Evolutionary conservation across 2,329 filamentous ascomycete species (phyloP), one percentile per base, ranked within the genome.

Genomic region (Cercospora citrullina): DNA sequence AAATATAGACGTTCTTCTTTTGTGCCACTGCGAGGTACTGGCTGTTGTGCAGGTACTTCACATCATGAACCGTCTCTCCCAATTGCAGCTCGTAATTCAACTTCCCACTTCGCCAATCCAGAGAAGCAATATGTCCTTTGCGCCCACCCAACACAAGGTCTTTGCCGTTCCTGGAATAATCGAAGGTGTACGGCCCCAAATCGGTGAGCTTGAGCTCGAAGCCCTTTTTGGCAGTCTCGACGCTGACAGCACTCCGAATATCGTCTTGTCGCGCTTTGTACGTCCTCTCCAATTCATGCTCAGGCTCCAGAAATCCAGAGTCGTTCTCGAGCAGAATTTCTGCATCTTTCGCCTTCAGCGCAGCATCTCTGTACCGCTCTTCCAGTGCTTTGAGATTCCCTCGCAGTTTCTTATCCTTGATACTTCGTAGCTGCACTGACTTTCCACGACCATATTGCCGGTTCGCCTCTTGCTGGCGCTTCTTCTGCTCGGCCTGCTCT

Each of bases 1-100:
- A 99, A 72, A 99, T 97, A 82, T 97, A 99, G 71, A 95, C 92
- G 74, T 95, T 91, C 81, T 94, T 95, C 84, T 97, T 97, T 81
- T 99, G 94, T 55, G 95, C 93, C 12, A 97, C 93, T 0, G 94
- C 94, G 81, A 98, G 97, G 81, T 89, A 91, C 77, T 97, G 93
- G 79, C 95, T 94, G 79, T 97, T 97, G 81, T 97, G 93, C 75
- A 98, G 85, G 91, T 93, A 99, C 77, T 90, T 90, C 28, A 91
- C 90, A 80, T 97, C 94, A 63, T 94, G 86, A 12, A 98, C 86
- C 0, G 93, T 98, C 83, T 99, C 95, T 61, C 90, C 89, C 70
- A 99, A 84, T 78, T 99, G 93, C 71, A 98, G 76, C 79, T 99
- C 95, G 78, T 93, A 97, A 6, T 92, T 92, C 68, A 97, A 83